Evolutionary conservation across 2,329 filamentous ascomycete species (phyloP).

Genomic region (Venturia asperata): DNA sequence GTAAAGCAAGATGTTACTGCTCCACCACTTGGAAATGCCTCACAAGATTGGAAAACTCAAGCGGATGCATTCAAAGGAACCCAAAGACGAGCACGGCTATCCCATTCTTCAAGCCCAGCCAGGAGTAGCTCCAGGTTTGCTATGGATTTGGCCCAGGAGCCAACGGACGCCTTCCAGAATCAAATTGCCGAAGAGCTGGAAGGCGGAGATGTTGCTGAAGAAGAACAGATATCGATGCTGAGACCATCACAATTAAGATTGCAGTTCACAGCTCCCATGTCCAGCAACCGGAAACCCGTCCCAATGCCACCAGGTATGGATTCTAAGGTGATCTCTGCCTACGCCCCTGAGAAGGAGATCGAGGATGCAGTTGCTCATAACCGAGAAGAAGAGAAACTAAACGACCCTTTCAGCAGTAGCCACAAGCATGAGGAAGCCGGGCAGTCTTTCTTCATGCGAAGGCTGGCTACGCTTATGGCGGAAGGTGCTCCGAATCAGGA

Average conservation of each 20-base stretch:
- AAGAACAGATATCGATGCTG: not conserved
- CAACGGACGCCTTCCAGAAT: not conserved
- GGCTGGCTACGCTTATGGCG: not conserved
- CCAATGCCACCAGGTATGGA: not conserved
- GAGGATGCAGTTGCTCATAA: constrained; percentile 8
- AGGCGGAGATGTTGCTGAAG: not conserved
- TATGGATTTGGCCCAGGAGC: not conserved
- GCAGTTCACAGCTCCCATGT: not conserved
- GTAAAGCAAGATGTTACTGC: not conserved
- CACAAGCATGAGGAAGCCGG: not conserved
- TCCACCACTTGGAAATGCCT: not conserved
- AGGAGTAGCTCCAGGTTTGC: not conserved
- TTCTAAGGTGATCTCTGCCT: not conserved
- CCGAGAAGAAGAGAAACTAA: not conserved
- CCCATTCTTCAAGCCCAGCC: not conserved
- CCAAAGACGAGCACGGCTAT: not conserved
- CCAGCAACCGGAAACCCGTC: constrained; percentile 8
- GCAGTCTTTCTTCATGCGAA: not conserved
- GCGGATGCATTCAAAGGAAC: not conserved
- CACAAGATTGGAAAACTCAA: not conserved
- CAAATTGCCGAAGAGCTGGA: not conserved
- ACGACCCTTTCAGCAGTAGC: constrained; percentile 10
- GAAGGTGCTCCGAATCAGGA: not conserved
- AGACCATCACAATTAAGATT: not conserved
- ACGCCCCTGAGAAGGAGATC: not conserved